Evolutionary conservation across 257 asterid species (phyloP).

Genomic region (Solanum ossicruentum): DNA sequence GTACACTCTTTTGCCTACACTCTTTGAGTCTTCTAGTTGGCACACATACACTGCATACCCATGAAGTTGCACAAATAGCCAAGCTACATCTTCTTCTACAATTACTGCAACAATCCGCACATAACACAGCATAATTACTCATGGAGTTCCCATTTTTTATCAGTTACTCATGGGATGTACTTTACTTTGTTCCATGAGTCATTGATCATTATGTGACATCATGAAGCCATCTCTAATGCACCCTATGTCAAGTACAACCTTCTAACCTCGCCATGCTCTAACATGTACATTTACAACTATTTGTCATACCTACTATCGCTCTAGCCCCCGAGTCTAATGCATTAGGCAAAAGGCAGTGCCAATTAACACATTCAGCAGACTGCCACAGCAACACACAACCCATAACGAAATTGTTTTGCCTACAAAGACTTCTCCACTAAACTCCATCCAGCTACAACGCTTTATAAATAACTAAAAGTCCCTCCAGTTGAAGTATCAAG

Average conservation of each 20-base stretch:
- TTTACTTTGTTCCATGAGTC: neutral
- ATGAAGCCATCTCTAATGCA: neutral
- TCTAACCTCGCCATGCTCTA: neutral
- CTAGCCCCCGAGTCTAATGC: neutral
- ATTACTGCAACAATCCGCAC: neutral
- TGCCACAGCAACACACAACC: neutral
- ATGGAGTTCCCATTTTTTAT: neutral
- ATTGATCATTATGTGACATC: neutral
- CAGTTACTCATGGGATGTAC: neutral
- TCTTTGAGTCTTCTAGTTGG: neutral
- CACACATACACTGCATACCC: neutral
- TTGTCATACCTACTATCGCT: neutral
- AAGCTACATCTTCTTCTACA: neutral
- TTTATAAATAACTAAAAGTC: neutral
- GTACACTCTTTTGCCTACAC: neutral
- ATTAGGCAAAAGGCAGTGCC: neutral
- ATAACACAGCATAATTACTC: neutral
- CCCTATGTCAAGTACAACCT: neutral
- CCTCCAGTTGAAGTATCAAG: neutral
- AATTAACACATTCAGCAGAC: neutral
- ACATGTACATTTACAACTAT: neutral
- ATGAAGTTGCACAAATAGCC: neutral
- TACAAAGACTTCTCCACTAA: neutral
- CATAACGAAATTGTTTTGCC: neutral
- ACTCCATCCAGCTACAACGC: neutral